phyloP scores from a whole-genome alignment of 1,284 basidiomycete species.

The Ustilago vetiveriae region DNA sequence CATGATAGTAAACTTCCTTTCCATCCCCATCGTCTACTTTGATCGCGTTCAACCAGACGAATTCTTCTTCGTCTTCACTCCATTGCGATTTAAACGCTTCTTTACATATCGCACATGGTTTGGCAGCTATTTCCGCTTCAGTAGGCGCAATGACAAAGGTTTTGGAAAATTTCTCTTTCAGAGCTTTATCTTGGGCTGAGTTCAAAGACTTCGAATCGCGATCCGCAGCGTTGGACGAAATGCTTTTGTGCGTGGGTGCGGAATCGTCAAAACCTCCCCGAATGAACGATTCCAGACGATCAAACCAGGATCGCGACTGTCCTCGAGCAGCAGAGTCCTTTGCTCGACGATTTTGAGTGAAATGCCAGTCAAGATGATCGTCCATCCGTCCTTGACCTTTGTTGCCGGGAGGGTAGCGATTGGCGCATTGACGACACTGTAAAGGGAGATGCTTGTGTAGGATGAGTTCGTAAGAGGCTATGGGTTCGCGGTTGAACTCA shows the following conservation, averaged over 20 bases:
- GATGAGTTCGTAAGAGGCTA: slow-evolving; percentile 52
- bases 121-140: slow-evolving; percentile 79
- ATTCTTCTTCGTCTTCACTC: slow-evolving; percentile 95
- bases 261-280: slow-evolving; percentile 45
- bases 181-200: slow-evolving; percentile 73
- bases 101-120: slow-evolving; percentile 96
- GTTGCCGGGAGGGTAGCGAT: slow-evolving; percentile 80
- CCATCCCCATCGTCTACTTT: slow-evolving; percentile 72
- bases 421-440: slow-evolving; percentile 93
- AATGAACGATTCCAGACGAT: slow-evolving; percentile 77
- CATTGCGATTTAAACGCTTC: slow-evolving; percentile 92
- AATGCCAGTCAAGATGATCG: slow-evolving; percentile 96
- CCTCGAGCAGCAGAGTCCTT: slow-evolving; percentile 85
- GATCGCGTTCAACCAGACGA: slow-evolving; percentile 95
- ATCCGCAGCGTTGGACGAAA: slow-evolving; percentile 42
- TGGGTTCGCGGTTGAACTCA: slow-evolving; percentile 79
- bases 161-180: slow-evolving; percentile 72
- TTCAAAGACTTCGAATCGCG: slow-evolving; percentile 56
- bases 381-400: slow-evolving; percentile 82
- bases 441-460: slow-evolving; percentile 73
- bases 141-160: slow-evolving; percentile 79
- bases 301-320: slow-evolving; percentile 90
- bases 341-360: slow-evolving; percentile 89
- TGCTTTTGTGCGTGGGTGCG: slow-evolving; percentile 28
- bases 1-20: slow-evolving; percentile 56